These are phyloP conservation scores for Neostapfia colusana DNA, from an alignment of 176 grass and related monocot species.

Conservation along the genomic window DNA sequence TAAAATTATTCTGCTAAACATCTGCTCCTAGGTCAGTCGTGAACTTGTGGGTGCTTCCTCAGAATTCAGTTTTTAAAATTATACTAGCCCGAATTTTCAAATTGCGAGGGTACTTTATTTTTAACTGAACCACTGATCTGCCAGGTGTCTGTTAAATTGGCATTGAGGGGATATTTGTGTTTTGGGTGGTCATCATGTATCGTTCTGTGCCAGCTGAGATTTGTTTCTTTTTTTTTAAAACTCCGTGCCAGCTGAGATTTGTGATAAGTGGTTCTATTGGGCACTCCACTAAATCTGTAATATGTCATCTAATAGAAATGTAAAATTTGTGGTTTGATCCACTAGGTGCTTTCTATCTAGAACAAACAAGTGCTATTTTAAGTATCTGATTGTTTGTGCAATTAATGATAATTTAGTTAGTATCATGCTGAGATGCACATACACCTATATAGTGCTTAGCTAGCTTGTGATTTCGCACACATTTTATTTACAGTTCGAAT, in stretches of 20 bases:
- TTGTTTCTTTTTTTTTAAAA: too few species aligned
- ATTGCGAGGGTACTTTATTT: neutral
- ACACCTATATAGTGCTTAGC: neutral
- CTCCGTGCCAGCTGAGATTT: neutral
- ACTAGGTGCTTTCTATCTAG: neutral
- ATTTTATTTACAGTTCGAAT: too few species aligned
- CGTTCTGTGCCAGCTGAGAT: neutral
- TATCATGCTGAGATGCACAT: neutral
- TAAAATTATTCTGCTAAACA: neutral
- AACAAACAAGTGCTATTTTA: neutral
- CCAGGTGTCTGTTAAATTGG: neutral
- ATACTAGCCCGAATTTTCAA: neutral
- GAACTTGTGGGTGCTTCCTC: neutral
- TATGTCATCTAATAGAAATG: neutral
- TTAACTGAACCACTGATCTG: neutral
- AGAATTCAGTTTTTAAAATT: neutral
- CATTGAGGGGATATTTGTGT: neutral
- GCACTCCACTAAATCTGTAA: neutral
- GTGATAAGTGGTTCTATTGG: neutral
- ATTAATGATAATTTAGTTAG: neutral
- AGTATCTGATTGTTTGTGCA: neutral
- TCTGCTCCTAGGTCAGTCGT: conserved; percentile 9
- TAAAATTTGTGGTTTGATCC: neutral
- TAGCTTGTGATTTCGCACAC: neutral
- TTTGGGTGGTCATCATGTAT: too few species aligned